Conservation (phyloP, 306 rosid genomes). For the Oemleria cerasiformis region DNA sequence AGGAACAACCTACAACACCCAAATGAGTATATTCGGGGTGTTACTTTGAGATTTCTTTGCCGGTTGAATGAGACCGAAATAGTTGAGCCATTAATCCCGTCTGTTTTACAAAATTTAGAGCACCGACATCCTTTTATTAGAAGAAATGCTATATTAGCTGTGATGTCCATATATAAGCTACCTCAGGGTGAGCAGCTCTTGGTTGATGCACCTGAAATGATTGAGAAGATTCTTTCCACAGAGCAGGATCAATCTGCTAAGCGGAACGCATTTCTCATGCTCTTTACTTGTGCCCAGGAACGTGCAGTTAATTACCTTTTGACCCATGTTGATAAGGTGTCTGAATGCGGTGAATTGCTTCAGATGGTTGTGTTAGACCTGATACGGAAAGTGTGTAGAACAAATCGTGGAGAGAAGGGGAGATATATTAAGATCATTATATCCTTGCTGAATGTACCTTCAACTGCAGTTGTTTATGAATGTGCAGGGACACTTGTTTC, state of each 20-base stretch:
- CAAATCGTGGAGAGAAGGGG: slow-evolving; percentile 66
- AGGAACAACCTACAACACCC: slow-evolving; percentile 71
- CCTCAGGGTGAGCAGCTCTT: slow-evolving; percentile 69
- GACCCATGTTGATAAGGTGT: slow-evolving; percentile 45
- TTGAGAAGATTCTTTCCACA: slow-evolving; percentile 50
- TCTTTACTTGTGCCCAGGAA: slow-evolving; percentile 66
- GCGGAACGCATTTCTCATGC: slow-evolving; percentile 77
- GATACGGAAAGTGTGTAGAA: slow-evolving; percentile 65
- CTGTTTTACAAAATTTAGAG: slow-evolving; percentile 54
- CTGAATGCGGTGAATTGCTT: slow-evolving; percentile 68
- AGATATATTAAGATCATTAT: slow-evolving; percentile 70
- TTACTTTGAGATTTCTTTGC: slow-evolving; percentile 68
- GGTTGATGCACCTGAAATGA: slow-evolving; percentile 63
- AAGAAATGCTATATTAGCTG: slow-evolving; percentile 58
- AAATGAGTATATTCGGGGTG: slow-evolving; percentile 81
- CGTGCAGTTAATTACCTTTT: slow-evolving; percentile 63
- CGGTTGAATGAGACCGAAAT: slow-evolving; percentile 68
- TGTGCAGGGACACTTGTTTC: slow-evolving; percentile 76
- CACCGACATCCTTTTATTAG: slow-evolving; percentile 74
- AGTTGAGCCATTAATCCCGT: slow-evolving; percentile 68
- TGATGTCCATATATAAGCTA: slow-evolving; percentile 64
- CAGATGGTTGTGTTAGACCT: slow-evolving; percentile 73
- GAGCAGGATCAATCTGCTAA: slow-evolving; percentile 69
- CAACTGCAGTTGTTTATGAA: slow-evolving; percentile 70
- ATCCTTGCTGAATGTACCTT: slow-evolving; percentile 49